Base-by-base conservation (phyloP, 441 rosid genomes). In the Raphanus hybrid region DNA sequence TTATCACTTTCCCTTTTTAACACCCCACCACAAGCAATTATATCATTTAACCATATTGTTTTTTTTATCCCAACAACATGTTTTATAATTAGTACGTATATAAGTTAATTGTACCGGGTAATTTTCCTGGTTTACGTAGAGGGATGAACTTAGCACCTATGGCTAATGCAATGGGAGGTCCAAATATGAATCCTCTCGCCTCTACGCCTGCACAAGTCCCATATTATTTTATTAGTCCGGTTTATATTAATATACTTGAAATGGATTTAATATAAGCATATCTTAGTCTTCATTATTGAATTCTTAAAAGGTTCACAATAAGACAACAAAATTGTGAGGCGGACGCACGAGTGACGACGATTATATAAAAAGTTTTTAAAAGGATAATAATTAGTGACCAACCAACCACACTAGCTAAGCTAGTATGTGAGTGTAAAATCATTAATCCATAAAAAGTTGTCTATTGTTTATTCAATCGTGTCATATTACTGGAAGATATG, bases 131-230 rank as follows among this genome's bases (percentile, higher is more conserved):
- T 81, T 93, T 93, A 68, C 98, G 85, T 55, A 93, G 61, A 35
- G 95, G 97, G 43, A 91, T 82, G 79, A 93, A 91, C 87, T 91
- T 93, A 27, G 95, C 98, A 75, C 93, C 93, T 32, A 93, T 88
- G 66, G 98, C 98, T 69, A 93, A 82, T 26, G 98, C 98, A 48
- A 93, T 87, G 3, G 98, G 71, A 50, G 97, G 88, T 34, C 95
- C 98, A 83, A 93, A 93, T 87, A 93, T 82, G 85, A 93, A 93
- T 6, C 98, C 98, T 80, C 97, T 85, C 4, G 98, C 98, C 86
- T 93, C 98, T 59, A 90, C 87, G 61, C 98, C 97, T 93, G 37
- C 63, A 64, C 67, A 45, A 29, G 26, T 23, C 26, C 26, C 26
- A 18, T 18, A 18, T 18, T 18, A 18, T 18, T 18, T 18, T 18